phyloP scores from a whole-genome alignment of 2,329 filamentous ascomycete species.

The Botrytis squamosa region DNA sequence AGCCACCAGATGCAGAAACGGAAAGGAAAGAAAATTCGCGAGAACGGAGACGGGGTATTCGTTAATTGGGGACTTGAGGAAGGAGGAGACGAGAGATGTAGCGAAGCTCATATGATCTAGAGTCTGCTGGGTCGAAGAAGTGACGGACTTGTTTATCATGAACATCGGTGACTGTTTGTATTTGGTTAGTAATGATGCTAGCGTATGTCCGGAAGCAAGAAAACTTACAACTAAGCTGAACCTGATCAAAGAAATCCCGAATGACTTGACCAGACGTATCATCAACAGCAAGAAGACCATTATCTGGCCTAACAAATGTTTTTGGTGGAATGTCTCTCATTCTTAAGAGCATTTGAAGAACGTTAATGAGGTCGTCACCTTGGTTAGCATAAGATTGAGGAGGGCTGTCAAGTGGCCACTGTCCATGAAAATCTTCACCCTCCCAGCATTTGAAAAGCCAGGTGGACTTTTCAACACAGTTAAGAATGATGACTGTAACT shows the following conservation, averaged over 20 bases:
- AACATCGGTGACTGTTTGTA: conserved; percentile 34
- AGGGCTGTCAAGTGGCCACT: conserved; percentile 61
- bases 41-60: neutral
- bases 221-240: conserved; percentile 58
- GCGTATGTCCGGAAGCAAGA: no score
- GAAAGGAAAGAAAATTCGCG: conserved; percentile 7
- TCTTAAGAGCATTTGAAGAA: conserved; percentile 60
- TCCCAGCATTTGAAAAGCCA: conserved; percentile 70
- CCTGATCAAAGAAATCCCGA: conserved; percentile 52
- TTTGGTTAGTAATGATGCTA: conserved; percentile 21
- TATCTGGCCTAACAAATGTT: conserved; percentile 44
- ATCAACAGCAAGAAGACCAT: conserved; percentile 45
- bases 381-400: conserved; percentile 58
- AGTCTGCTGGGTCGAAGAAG: conserved; percentile 40
- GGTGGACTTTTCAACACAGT: conserved; percentile 65
- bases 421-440: conserved; percentile 50
- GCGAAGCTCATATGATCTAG: conserved; percentile 51
- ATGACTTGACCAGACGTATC: conserved; percentile 43
- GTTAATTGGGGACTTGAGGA: conserved; percentile 18
- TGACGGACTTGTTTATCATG: conserved; percentile 37
- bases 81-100: conserved; percentile 51
- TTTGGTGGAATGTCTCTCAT: conserved; percentile 60
- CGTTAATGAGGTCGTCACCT: conserved; percentile 56
- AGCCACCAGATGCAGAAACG: neutral
- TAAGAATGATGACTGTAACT: conserved; percentile 60